Conservation (phyloP, 495 filamentous ascomycete species). For the Recurvomyces mirabilis region DNA sequence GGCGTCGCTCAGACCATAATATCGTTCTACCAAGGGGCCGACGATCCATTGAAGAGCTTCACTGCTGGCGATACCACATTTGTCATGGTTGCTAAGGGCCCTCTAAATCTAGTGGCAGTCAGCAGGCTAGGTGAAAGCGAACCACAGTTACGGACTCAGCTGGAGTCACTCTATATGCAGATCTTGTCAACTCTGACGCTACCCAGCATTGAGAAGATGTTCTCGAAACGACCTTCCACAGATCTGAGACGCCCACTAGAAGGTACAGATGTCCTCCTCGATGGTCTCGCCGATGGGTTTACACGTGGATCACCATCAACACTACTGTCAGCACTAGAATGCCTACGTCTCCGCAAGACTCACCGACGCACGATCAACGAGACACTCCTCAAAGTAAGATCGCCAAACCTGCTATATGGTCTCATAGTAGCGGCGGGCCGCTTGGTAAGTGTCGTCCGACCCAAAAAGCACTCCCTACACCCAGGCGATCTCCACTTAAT, state of each 20-base stretch:
- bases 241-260: slow-evolving; percentile 87
- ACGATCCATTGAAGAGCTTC: slow-evolving; percentile 68
- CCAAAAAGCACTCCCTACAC: slow-evolving; percentile 89
- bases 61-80: slow-evolving; percentile 75
- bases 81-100: slow-evolving; percentile 69
- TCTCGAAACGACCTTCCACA: slow-evolving; percentile 78
- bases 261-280: slow-evolving; percentile 83
- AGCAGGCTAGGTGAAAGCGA: slow-evolving; percentile 87
- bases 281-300: slow-evolving; percentile 86
- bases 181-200: slow-evolving; percentile 91
- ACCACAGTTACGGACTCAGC: slow-evolving; percentile 69
- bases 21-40: slow-evolving; percentile 77
- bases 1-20: slow-evolving; percentile 97
- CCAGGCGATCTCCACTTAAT: slow-evolving; percentile 92
- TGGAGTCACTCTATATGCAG: slow-evolving; percentile 95
- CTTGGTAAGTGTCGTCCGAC: slow-evolving; percentile 86
- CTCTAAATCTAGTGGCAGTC: slow-evolving; percentile 86
- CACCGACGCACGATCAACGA: slow-evolving; percentile 81
- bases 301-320: slow-evolving; percentile 83
- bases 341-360: slow-evolving; percentile 73
- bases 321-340: slow-evolving; percentile 82
- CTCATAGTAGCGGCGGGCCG: slow-evolving; percentile 87
- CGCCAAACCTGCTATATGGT: slow-evolving; percentile 74
- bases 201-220: slow-evolving; percentile 77
- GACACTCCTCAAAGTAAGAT: slow-evolving; percentile 64